Evolutionary conservation across 257 asterid species (phyloP).

Genomic region (Nicotiana paniculata): DNA sequence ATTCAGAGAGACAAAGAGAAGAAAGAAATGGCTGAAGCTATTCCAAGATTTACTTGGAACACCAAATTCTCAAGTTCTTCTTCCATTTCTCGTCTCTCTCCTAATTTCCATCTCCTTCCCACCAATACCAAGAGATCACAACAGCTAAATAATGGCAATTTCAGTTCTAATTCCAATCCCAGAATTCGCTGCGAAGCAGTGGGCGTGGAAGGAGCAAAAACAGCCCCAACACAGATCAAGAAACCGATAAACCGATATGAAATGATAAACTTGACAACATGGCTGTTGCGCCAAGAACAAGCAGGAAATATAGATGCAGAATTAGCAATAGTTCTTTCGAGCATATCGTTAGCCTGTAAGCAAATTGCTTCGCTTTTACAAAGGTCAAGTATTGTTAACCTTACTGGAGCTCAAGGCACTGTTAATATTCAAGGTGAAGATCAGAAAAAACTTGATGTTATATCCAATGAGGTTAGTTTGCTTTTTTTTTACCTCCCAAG

Average conservation of each 20-base stretch:
- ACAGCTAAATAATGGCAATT: background rate
- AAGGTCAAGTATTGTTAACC: constrained; percentile 62
- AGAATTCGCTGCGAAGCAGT: constrained; percentile 42
- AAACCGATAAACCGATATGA: constrained; percentile 41
- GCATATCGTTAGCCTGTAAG: constrained; percentile 85
- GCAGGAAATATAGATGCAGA: constrained; percentile 66
- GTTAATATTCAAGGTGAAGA: constrained; percentile 79
- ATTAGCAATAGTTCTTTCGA: constrained; percentile 63
- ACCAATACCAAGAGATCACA: constrained; percentile 4
- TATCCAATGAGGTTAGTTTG: constrained; percentile 58
- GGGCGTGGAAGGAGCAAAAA: constrained; percentile 20
- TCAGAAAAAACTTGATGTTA: constrained; percentile 84
- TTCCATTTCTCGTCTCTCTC: constrained; percentile 31
- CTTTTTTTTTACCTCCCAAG: background rate
- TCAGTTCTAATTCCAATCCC: constrained; percentile 5
- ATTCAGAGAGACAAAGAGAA: background rate
- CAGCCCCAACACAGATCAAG: constrained; percentile 16
- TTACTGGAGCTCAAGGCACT: constrained; percentile 81
- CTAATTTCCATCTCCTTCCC: constrained; percentile 21
- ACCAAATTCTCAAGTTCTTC: constrained; percentile 30
- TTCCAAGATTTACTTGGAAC: constrained; percentile 30
- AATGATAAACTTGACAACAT: constrained; percentile 57
- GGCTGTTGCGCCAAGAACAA: constrained; percentile 70
- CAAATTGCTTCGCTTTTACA: constrained; percentile 73
- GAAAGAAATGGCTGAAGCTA: constrained; percentile 45